Evolutionary conservation across 495 filamentous ascomycete species (phyloP).

Genomic region (Podospora pseudoanserina): DNA sequence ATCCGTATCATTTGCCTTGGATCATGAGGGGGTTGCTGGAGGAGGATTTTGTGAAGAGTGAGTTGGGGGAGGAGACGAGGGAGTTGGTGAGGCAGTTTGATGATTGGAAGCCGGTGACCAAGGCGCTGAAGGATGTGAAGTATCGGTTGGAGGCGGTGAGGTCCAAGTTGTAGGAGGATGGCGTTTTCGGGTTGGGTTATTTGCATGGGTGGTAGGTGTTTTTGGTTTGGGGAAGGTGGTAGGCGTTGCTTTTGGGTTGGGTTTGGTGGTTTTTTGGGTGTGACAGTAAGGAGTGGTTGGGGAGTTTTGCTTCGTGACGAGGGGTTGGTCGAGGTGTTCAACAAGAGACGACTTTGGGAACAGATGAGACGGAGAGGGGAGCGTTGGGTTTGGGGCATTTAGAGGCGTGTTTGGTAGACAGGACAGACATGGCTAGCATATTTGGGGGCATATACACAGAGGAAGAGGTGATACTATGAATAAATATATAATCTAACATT

Average conservation of each 20-base stretch:
- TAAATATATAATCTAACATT: neutral
- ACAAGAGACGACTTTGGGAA: neutral
- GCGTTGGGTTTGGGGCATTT: neutral
- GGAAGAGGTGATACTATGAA: neutral
- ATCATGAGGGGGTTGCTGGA: slow-evolving; percentile 89
- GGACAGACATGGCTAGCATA: neutral
- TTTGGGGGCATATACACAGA: neutral
- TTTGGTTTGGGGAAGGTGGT: neutral
- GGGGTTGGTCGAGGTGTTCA: neutral
- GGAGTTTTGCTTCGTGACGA: neutral
- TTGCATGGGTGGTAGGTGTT: neutral
- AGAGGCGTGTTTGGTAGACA: neutral
- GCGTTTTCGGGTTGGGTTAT: neutral
- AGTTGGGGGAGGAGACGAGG: slow-evolving; percentile 69
- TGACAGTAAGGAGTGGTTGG: neutral
- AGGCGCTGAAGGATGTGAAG: slow-evolving; percentile 92
- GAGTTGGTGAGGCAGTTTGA: slow-evolving; percentile 85
- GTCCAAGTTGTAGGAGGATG: slow-evolving; percentile 49
- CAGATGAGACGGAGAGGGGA: neutral
- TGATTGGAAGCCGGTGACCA: slow-evolving; percentile 84
- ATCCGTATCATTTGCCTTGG: slow-evolving; percentile 91
- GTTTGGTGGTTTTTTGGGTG: neutral
- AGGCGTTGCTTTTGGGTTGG: neutral
- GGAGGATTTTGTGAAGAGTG: slow-evolving; percentile 82
- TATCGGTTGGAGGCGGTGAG: slow-evolving; percentile 90